A percentile compares a stretch with the other conserved stretches of the same genome.
These are phyloP conservation scores for Pseudomicrostroma phylloplanum DNA, from an alignment of 1,284 basidiomycete genomes.

Conservation along the genomic window DNA sequence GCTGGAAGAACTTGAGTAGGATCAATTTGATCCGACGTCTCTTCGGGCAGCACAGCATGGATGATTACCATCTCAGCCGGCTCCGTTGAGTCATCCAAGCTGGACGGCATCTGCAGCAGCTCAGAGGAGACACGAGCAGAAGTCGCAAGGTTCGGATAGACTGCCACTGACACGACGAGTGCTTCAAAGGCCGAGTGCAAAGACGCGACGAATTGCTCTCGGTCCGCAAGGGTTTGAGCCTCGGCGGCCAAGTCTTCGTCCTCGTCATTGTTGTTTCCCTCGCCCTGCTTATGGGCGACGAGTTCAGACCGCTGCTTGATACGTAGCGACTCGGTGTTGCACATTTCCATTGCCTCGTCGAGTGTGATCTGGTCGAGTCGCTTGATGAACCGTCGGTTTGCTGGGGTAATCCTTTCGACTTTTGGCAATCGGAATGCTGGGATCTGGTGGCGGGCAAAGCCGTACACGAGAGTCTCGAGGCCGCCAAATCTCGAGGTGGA, in stretches of 20 bases:
- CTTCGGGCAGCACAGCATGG: constrained; percentile 54
- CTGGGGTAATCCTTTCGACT: constrained; percentile 51
- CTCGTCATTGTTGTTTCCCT: constrained; percentile 23
- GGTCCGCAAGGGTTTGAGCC: constrained; percentile 48
- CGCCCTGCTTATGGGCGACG: constrained; percentile 17
- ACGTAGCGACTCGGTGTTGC: constrained; percentile 52
- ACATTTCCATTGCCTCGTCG: constrained; percentile 52
- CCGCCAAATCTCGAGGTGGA: constrained; percentile 47
- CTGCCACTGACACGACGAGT: constrained; percentile 53
- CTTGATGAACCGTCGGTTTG: constrained; percentile 53
- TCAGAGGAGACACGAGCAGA: constrained; percentile 55
- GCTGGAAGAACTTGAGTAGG: constrained; percentile 22
- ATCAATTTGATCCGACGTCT: constrained; percentile 28
- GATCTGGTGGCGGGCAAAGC: constrained; percentile 57
- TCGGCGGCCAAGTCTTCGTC: constrained; percentile 26
- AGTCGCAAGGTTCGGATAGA: constrained; percentile 53
- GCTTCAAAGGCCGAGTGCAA: constrained; percentile 55
- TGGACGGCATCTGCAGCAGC: constrained; percentile 54
- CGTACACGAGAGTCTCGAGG: constrained; percentile 53
- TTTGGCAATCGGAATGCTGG: constrained; percentile 57
- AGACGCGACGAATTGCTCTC: constrained; percentile 56
- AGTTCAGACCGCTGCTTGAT: constrained; percentile 34
- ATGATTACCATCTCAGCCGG: constrained; percentile 53
- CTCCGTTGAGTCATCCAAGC: constrained; percentile 41
- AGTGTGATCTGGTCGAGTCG: constrained; percentile 53